These are phyloP conservation scores for Cryphonectria naterciae DNA, from an alignment of 2,329 filamentous ascomycete species.

Conservation along the genomic window DNA sequence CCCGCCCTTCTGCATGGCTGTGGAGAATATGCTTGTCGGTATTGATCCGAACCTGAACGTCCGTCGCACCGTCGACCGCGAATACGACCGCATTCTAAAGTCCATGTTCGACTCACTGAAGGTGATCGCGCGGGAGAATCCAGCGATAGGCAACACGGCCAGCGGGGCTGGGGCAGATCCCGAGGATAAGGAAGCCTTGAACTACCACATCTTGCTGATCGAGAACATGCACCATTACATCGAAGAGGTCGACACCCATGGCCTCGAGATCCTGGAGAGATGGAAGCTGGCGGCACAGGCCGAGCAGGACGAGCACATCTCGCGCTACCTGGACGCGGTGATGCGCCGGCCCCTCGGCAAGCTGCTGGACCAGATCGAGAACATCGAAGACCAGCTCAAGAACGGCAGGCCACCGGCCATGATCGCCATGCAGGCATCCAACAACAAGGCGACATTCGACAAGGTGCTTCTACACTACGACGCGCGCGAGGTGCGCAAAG, in stretches of 20 bases:
- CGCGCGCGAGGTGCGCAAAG: conserved; percentile 81
- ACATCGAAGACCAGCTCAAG: conserved; percentile 74
- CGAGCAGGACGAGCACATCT: conserved; percentile 86
- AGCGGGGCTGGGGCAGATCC: conserved; percentile 49
- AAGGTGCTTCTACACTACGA: conserved; percentile 84
- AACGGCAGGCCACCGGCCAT: conserved; percentile 61
- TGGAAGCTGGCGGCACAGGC: conserved; percentile 79
- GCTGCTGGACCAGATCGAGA: conserved; percentile 88
- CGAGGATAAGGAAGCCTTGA: conserved; percentile 95
- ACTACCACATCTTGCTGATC: conserved; percentile 95
- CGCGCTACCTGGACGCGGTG: conserved; percentile 82
- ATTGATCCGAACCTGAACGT: conserved; percentile 63
- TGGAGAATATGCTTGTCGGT: conserved; percentile 80
- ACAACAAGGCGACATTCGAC: conserved; percentile 81
- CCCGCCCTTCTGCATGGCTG: conserved; percentile 78
- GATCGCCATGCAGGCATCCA: conserved; percentile 80
- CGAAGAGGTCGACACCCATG: conserved; percentile 80
- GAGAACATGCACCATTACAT: conserved; percentile 99
- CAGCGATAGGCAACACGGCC: conserved; percentile 48
- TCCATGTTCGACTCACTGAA: conserved; percentile 97
- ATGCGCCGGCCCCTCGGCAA: conserved; percentile 89
- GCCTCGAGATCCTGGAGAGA: conserved; percentile 75
- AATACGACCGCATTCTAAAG: conserved; percentile 86
- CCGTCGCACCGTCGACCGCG: conserved; percentile 78
- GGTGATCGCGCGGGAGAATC: conserved; percentile 81